These are phyloP conservation scores for Suhomyces tanzawaensis DNA, from an alignment of 805 yeast genomes.

Conservation along the genomic window DNA sequence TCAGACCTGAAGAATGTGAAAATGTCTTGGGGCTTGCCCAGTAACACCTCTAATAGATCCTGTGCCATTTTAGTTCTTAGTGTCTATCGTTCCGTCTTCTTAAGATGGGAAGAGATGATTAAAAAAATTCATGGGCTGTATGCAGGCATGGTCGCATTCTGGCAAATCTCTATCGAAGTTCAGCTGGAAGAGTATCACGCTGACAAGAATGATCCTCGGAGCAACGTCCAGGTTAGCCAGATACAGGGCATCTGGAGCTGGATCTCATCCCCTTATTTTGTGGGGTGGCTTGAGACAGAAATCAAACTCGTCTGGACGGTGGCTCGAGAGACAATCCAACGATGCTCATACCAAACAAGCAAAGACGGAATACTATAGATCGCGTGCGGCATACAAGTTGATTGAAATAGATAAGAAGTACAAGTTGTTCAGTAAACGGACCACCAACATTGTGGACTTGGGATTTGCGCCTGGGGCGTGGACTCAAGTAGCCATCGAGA, in stretches of 20 bases:
- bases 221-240: no score
- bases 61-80: slow-evolving; percentile 14
- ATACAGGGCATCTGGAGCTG: no score
- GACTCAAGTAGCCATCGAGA: slow-evolving; percentile 27
- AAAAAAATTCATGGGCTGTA: slow-evolving; percentile 1
- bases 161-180: no score
- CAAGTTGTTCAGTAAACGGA: slow-evolving; percentile 49
- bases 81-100: neutral
- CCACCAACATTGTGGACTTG: slow-evolving; percentile 71
- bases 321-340: slow-evolving; percentile 69
- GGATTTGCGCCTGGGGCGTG: slow-evolving; percentile 41
- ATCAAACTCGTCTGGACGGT: slow-evolving; percentile 58
- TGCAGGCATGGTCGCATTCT: no score
- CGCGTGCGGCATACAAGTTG: slow-evolving; percentile 90
- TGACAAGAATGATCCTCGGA: no score
- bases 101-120: slow-evolving; percentile 9
- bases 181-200: no score
- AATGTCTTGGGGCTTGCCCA: slow-evolving; percentile 23
- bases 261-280: no score
- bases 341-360: slow-evolving; percentile 73
- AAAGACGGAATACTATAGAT: slow-evolving; percentile 55
- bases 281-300: no score
- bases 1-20: slow-evolving; percentile 17
- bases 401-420: slow-evolving; percentile 69
- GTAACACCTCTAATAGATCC: slow-evolving; percentile 21